These are phyloP conservation scores for Tardiomyces blankii DNA, from an alignment of 1,139 yeast species.

Conservation along the genomic window DNA sequence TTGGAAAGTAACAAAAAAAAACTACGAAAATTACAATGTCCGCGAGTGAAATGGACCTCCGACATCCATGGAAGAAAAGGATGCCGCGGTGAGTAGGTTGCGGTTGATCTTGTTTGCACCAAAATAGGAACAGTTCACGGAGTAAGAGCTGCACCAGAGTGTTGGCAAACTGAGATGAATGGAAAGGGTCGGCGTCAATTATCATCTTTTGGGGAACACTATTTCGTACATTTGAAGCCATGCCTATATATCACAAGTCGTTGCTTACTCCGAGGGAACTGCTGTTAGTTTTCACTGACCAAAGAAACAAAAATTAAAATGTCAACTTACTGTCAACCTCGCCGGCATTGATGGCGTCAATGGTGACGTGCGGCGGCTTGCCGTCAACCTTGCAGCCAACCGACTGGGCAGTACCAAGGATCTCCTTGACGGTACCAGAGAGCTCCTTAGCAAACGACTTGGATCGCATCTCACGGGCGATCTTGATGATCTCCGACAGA, in stretches of 20 bases:
- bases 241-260: slow-evolving; percentile 10
- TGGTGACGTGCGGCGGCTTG: slow-evolving; percentile 98
- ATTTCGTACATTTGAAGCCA: slow-evolving; percentile 9
- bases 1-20: no score
- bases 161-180: slow-evolving; percentile 55
- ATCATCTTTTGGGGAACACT: slow-evolving; percentile 2
- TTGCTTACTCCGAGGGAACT: slow-evolving; percentile 30
- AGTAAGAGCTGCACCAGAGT: slow-evolving; percentile 67
- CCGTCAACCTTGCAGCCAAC: slow-evolving; percentile 98
- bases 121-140: slow-evolving; percentile 70
- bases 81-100: slow-evolving; percentile 65
- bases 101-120: slow-evolving; percentile 81
- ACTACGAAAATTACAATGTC: neutral
- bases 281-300: neutral
- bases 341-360: slow-evolving; percentile 96
- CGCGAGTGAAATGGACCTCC: slow-evolving; percentile 41
- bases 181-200: slow-evolving; percentile 1
- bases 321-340: slow-evolving; percentile 49
- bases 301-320: neutral
- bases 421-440: slow-evolving; percentile 96
- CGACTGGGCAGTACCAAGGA: slow-evolving; percentile 99
- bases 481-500: slow-evolving; percentile 90
- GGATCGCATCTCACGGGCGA: slow-evolving; percentile 96
- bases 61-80: slow-evolving; percentile 28
- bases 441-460: slow-evolving; percentile 97